Conservation (phyloP, 2,329 filamentous ascomycete species). For the Cladobotryum protrusum region DNA sequence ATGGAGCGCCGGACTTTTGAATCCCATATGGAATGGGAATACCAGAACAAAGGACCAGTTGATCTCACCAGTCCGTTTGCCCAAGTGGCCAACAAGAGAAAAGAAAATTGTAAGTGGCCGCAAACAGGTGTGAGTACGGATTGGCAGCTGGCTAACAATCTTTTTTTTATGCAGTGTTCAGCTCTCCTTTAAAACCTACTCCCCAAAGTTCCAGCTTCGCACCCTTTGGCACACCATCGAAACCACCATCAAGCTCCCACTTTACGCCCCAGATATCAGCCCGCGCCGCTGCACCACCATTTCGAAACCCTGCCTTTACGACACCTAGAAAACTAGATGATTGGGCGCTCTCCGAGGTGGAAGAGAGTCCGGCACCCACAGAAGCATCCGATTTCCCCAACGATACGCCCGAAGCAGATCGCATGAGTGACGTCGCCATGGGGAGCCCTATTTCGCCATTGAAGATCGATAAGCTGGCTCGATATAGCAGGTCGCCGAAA, state of each 20-base stretch:
- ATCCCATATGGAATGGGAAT: conserved; percentile 62
- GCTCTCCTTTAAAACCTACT: conserved; percentile 31
- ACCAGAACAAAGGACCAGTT: conserved; percentile 48
- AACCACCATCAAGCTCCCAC: conserved; percentile 38
- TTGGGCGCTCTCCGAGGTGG: conserved; percentile 47
- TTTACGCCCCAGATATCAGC: conserved; percentile 40
- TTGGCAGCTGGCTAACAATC: conserved; percentile 1
- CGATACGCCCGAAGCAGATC: conserved; percentile 48
- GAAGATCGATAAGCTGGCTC: conserved; percentile 40
- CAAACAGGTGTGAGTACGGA: too few relatives aligned
- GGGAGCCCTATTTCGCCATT: conserved; percentile 39
- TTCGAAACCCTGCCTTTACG: conserved; percentile 59
- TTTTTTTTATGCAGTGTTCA: conserved; percentile 26
- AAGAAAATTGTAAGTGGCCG: conserved; percentile 35
- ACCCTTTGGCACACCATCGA: conserved; percentile 33
- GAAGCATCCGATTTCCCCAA: conserved; percentile 49
- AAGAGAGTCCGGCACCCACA: conserved; percentile 54
- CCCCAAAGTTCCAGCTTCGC: conserved; percentile 31
- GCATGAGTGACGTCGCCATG: conserved; percentile 37
- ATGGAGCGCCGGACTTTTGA: conserved; percentile 54
- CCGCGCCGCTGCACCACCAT: conserved; percentile 42
- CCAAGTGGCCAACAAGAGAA: conserved; percentile 39
- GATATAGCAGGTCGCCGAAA: conserved; percentile 38
- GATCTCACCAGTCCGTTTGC: conserved; percentile 58
- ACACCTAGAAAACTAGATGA: conserved; percentile 56